Evolutionary conservation across 1,139 yeast species (phyloP).

Genomic region (Suhomyces panamericanus): DNA sequence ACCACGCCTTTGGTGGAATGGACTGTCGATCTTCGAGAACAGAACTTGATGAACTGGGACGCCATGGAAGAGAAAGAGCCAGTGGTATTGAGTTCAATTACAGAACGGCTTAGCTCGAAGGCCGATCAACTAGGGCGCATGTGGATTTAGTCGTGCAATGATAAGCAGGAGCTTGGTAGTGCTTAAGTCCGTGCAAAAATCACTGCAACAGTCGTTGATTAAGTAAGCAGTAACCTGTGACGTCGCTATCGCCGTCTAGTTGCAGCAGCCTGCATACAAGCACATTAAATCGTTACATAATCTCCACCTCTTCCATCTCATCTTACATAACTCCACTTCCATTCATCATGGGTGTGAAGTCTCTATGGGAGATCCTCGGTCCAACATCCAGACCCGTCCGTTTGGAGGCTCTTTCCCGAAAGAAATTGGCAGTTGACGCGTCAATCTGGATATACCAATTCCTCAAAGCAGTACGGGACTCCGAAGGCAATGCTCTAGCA

Average conservation of each 20-base stretch:
- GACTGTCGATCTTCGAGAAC: constrained; percentile 74
- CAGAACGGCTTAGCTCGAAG: too few relatives aligned
- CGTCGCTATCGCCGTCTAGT: too few relatives aligned
- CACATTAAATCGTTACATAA: too few relatives aligned
- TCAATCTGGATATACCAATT: constrained; percentile 99
- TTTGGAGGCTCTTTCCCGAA: constrained; percentile 75
- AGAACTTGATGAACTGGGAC: constrained; percentile 29
- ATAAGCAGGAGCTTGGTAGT: too few relatives aligned
- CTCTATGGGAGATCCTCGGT: constrained; percentile 89
- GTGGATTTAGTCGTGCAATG: too few relatives aligned
- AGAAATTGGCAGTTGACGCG: constrained; percentile 91
- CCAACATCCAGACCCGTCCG: constrained; percentile 91
- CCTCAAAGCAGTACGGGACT: constrained; percentile 88
- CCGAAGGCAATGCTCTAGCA: constrained; percentile 73
- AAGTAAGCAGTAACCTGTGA: too few relatives aligned
- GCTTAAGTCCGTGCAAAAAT: too few relatives aligned
- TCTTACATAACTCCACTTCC: not conserved
- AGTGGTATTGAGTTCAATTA: not conserved
- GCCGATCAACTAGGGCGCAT: too few relatives aligned
- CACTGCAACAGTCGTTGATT: too few relatives aligned
- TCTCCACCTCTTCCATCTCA: too few relatives aligned
- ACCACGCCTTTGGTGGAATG: constrained; percentile 76
- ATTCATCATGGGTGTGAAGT: constrained; percentile 84
- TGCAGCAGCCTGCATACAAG: too few relatives aligned
- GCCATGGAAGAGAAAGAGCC: constrained; percentile 6